Percentiles rank a stretch among this genome's conserved stretches.
These are phyloP conservation scores for Alisma plantagoaquatica DNA, from an alignment of 106 monocot genomes.

Conservation along the genomic window DNA sequence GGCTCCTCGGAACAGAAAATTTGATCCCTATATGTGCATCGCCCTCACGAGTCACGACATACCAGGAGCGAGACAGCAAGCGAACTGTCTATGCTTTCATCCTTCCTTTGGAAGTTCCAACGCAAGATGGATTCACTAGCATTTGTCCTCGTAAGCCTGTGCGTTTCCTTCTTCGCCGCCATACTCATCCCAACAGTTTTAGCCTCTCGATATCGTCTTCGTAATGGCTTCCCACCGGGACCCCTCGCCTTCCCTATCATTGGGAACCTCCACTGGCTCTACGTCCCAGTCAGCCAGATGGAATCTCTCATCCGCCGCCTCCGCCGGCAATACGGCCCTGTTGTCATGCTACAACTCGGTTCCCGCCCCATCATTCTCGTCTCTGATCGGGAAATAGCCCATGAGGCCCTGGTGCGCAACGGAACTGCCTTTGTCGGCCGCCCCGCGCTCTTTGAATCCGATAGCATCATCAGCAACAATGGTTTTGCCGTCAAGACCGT, in stretches of 20 bases:
- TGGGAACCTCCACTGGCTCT: slow-evolving; percentile 14
- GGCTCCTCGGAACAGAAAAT: too few species aligned
- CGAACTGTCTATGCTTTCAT: too few species aligned
- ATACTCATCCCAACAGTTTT: not conserved
- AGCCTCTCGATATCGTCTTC: not conserved
- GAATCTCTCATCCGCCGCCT: slow-evolving; percentile 5
- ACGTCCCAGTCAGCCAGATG: not conserved
- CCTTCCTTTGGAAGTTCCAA: too few species aligned
- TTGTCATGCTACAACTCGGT: slow-evolving; percentile 10
- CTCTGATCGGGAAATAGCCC: slow-evolving; percentile 3
- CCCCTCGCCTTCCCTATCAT: slow-evolving; percentile 6
- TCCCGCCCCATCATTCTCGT: slow-evolving; percentile 3
- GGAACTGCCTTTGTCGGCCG: slow-evolving; percentile 8
- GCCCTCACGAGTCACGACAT: too few species aligned
- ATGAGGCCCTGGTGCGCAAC: slow-evolving; percentile 7
- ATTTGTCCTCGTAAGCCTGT: not conserved
- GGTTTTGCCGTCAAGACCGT: slow-evolving; percentile 2
- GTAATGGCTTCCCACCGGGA: slow-evolving; percentile 3
- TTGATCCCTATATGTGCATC: too few species aligned
- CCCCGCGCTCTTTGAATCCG: not conserved
- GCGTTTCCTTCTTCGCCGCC: not conserved
- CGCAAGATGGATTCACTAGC: slow-evolving; percentile 6
- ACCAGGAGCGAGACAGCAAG: too few species aligned
- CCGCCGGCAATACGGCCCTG: slow-evolving; percentile 11
- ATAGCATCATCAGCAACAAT: not conserved